Evolutionary conservation across 352 stramenopile genomes (phyloP), one percentile per base, ranked within the genome.

Genomic region (Globisporangium polare): DNA sequence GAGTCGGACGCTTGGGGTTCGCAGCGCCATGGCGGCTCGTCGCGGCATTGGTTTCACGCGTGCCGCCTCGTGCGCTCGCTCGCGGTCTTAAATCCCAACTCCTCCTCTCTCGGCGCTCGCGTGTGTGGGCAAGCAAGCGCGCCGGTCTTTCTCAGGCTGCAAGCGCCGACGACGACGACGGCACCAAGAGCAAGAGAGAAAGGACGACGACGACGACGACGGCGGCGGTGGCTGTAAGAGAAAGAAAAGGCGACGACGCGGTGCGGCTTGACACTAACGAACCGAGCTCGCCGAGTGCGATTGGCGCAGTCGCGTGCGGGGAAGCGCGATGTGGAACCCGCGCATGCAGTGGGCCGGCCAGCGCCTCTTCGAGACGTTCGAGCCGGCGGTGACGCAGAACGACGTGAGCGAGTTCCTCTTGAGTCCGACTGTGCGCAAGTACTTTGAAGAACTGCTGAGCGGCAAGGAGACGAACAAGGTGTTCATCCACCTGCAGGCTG

Each of bases 261-360:
- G 42, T 15, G 42, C 35, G 5, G 31, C 35, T 4, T 56, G 17
- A 20, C 10, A 20, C 26, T 37, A 20, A 22, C 37, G 22, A 24
- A 46, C 27, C 5, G 37, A 26, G 22, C 37, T 15, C 17, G 3
- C 18, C 24, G 41, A 20, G 37, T 41, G 22, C 9, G 18, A 27
- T 33, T 20, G 17, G 13, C 29, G 27, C 26, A 54, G 49, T 17
- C 29, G 56, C 6, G 20, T 29, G 24, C 17, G 13, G 3, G 17
- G 22, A 22, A 57, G n/a, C 20, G 52, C 41, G 55, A 95, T 95
- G 82, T 75, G 71, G 69, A 95, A 65, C 42, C 62, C 78, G 47
- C 86, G 86, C 47, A 92, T 94, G 80, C 84, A 93, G 67, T 95
- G 86, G 86, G 73, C 89, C 45, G 78, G 68, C 5, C 75, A 85